Evolutionary conservation across 192 early-diverging fungal genomes (phyloP).

Genomic region (Backusella macrospora): DNA sequence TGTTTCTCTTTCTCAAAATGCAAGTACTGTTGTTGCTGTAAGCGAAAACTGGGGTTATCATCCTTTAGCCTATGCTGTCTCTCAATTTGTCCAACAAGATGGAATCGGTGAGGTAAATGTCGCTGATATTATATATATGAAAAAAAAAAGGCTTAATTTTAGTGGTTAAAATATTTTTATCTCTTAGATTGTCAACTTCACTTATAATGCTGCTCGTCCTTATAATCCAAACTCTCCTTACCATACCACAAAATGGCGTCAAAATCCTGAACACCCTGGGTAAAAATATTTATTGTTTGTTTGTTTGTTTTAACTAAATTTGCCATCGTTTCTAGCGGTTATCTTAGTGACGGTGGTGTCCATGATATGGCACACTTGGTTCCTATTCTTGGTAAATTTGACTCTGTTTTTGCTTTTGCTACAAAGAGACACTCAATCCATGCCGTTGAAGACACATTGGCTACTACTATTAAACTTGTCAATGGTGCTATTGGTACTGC

Average conservation of each 20-base stretch:
- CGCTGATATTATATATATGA: background rate
- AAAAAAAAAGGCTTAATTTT: background rate
- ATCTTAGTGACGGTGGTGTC: constrained; percentile 43
- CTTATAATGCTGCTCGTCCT: constrained; percentile 32
- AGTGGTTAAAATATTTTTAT: background rate
- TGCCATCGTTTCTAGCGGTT: constrained; percentile 28
- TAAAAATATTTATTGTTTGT: constrained; percentile 13
- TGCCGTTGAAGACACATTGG: constrained; percentile 36
- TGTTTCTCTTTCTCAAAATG: constrained; percentile 22
- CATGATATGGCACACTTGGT: constrained; percentile 39
- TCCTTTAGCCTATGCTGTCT: constrained; percentile 30
- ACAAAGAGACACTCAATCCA: constrained; percentile 31
- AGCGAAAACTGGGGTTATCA: constrained; percentile 42
- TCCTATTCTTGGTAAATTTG: constrained; percentile 32
- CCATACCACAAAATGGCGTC: constrained; percentile 37
- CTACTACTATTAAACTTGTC: constrained; percentile 24
- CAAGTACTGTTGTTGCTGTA: constrained; percentile 33
- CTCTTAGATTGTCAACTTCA: constrained; percentile 38
- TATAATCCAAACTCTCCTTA: constrained; percentile 40
- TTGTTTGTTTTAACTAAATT: background rate
- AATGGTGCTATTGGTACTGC: constrained; percentile 36
- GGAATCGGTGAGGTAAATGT: constrained; percentile 38
- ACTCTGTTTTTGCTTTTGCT: constrained; percentile 33
- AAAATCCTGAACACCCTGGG: constrained; percentile 44
- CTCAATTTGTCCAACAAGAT: constrained; percentile 31